Evolutionary conservation across 768 basidiomycete genomes (phyloP), one percentile per base, ranked within the genome.

Genomic region (Lentinula guzmanii): DNA sequence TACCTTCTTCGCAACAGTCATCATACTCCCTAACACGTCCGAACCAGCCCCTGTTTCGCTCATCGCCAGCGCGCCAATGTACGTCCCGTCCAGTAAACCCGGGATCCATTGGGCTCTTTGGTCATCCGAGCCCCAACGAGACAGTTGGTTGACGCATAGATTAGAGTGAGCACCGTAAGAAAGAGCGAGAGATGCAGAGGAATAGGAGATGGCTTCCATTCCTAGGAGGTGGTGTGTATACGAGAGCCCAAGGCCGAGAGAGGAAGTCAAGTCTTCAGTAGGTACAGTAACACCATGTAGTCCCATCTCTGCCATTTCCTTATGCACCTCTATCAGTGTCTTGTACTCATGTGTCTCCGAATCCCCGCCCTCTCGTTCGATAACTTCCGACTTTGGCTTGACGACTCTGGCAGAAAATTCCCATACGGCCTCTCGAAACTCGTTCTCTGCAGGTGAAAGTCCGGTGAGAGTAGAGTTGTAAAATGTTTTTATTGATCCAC

Each of bases 161-260:
- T 95, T 95, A 13, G 92, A 94, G 67, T 95, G 93, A 35, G 93
- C 92, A 58, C 91, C 93, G 62, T 95, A 95, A 2, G 93, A 94
- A 5, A 98, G 82, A 2, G 90, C 95, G 31, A 98, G 90, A 4
- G 93, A 94, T 37, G 93, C 95, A 5, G 95, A 96, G 16, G 92
- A 91, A 28, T 86, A 78, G 39, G 95, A 96, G 59, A 98, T 77
- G 64, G 92, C 92, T 76, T 98, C 95, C 95, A 97, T 97, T 6
- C 91, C 95, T 52, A 98, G 80, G 4, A 89, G 90, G 72, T 95
- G 94, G 55, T 93, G 82, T 54, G 95, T 79, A 73, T 95, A 95
- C 2, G 94, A 93, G 63, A 91, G 79, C 2, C 79, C 85, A 46
- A 96, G 78, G 2, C 59, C 59, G 8, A 42, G 51, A 13, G 42